Base-by-base conservation (phyloP, 495 filamentous ascomycete genomes). In the Pseudotulostoma volvatum region DNA sequence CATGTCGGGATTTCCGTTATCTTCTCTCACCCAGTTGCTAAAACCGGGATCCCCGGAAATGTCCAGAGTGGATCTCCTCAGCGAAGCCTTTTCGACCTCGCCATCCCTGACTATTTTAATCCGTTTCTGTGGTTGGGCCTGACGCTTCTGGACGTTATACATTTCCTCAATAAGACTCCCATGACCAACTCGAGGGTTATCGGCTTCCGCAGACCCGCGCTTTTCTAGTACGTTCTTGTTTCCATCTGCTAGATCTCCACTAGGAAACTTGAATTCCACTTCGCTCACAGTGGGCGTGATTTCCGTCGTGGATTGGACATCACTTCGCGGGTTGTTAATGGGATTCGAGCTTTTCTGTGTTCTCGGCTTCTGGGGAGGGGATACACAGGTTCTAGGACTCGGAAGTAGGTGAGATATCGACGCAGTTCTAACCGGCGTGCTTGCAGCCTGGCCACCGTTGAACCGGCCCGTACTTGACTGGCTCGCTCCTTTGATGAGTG, bases 121-220 rank as follows among this genome's bases (percentile, higher is more conserved):
- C 34, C 73, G 74, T 54, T 86, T 90, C 39, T 70, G 62, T 0
- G 79, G 75, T 7, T 66, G 61, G 19, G 66, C 62, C 18, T 59
- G 58, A 2, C 85, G 77, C 9, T 74, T 60, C 39, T 76, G 68
- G 13, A 88, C 77, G 38, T 74, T 76, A 48, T 88, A 79, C 47
- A 86, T 57, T 20, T 70, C 63, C 51, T 88, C 83, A 41, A 90
- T 66, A 13, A 69, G 30, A 36, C 47, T 60, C 11, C 58, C 51
- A 21, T 53, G 52, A 14, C 54, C 52, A 20, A 36, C 15, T 4
- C 42, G 34, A 11, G 38, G 44, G 21, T 54, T 51, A 9, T 48
- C 50, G 15, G 56, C 35, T 4, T 62, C 46, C 13, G 54, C 37
- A 7, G 39, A 46, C 18, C 44, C 52, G 14, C 61, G 50, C 42